phyloP scores from a whole-genome alignment of 164 flowering plant genomes.

The Malania oleifera region DNA sequence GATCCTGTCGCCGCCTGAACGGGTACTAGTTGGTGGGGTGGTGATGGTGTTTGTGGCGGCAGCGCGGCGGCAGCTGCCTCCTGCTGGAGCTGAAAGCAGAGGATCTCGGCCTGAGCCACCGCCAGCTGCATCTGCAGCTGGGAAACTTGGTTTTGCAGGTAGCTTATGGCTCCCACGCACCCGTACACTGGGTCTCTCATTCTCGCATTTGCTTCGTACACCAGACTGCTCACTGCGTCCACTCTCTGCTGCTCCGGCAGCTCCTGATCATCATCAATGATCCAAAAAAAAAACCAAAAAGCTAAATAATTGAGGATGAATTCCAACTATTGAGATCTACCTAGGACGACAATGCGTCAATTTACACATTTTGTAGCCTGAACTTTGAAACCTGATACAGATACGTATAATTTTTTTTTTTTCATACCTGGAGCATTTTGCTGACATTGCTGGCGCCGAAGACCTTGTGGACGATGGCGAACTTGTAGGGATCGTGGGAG shows the following conservation, averaged over 20 bases:
- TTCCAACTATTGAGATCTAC: too few species aligned
- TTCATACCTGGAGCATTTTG: constrained; percentile 30
- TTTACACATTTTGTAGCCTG: too few species aligned
- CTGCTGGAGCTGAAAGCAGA: constrained; percentile 23
- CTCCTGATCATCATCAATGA: neutral
- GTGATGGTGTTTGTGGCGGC: too few species aligned
- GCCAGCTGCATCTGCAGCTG: constrained; percentile 28
- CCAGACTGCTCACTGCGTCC: constrained; percentile 22
- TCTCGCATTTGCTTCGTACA: constrained; percentile 25
- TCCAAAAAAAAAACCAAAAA: neutral
- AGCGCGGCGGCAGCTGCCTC: constrained; percentile 4
- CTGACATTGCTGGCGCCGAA: constrained; percentile 29
- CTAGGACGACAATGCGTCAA: too few species aligned
- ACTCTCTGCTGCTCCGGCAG: constrained; percentile 9
- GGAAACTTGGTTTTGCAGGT: constrained; percentile 22
- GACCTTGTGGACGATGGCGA: constrained; percentile 26
- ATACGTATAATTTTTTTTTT: too few species aligned
- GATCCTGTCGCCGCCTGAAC: too few species aligned
- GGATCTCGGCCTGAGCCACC: constrained; percentile 23
- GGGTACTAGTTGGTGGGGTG: too few species aligned
- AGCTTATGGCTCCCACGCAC: constrained; percentile 22
- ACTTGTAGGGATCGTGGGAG: constrained; percentile 14
- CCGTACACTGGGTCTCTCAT: constrained; percentile 24
- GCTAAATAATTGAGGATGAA: too few species aligned
- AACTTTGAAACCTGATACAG: too few species aligned